A percentile compares a stretch with the other conserved stretches of the same genome.
Evolutionary conservation across 495 filamentous ascomycete genomes (phyloP).

Genomic region (Hypoxylon intermedium): DNA sequence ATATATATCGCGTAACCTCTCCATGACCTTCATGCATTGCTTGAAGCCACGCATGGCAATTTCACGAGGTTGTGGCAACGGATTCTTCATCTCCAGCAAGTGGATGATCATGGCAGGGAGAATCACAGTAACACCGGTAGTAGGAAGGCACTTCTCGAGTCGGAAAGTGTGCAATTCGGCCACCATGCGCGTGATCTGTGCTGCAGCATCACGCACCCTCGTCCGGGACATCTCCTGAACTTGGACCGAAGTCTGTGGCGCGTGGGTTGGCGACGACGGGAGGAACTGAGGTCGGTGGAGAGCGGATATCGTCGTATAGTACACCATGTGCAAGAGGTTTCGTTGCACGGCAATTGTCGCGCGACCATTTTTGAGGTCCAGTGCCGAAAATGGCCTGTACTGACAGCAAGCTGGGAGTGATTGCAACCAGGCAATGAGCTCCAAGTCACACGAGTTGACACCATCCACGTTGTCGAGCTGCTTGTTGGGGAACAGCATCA

Average conservation of each 20-base stretch:
- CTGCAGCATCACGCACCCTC: constrained; percentile 79
- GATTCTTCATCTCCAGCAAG: constrained; percentile 85
- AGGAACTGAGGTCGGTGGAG: constrained; percentile 88
- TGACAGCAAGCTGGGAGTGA: constrained; percentile 72
- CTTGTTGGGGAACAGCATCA: constrained; percentile 91
- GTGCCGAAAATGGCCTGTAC: constrained; percentile 58
- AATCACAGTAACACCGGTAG: constrained; percentile 86
- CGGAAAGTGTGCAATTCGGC: constrained; percentile 70
- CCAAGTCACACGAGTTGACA: constrained; percentile 74
- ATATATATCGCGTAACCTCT: constrained; percentile 81
- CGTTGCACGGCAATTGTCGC: constrained; percentile 71
- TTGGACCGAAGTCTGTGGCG: constrained; percentile 60
- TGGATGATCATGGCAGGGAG: constrained; percentile 92
- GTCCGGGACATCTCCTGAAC: constrained; percentile 78
- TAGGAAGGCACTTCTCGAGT: constrained; percentile 80
- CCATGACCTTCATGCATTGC: constrained; percentile 85
- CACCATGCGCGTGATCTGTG: constrained; percentile 80
- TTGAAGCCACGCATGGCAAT: constrained; percentile 77
- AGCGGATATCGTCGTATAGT: constrained; percentile 84
- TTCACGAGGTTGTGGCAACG: constrained; percentile 69
- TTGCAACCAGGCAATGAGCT: constrained; percentile 74
- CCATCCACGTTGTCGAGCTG: constrained; percentile 75
- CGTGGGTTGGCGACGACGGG: constrained; percentile 69
- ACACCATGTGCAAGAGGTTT: constrained; percentile 85
- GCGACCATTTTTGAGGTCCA: constrained; percentile 52